Percentiles rank a stretch among this genome's conserved stretches.
Conservation (phyloP, 805 yeast genomes). For the Saccharomycopsis selenospora region DNA sequence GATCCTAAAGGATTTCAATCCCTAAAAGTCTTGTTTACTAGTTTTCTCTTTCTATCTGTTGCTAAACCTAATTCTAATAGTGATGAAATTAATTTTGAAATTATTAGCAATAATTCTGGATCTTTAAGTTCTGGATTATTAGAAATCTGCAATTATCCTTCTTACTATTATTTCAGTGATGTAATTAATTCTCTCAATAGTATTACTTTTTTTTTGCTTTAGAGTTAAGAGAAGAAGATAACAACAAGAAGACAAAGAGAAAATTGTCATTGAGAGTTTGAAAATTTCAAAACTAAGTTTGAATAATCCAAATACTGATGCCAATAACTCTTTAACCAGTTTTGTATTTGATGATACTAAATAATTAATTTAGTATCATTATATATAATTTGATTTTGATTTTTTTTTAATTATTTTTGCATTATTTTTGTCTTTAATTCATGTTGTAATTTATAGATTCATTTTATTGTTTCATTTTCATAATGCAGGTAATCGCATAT, state of each 20-base stretch:
- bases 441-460: too few relatives aligned
- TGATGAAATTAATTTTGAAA: not conserved
- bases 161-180: conserved; percentile 79
- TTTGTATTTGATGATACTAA: not conserved
- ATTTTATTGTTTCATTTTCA: too few relatives aligned
- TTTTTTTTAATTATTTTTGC: too few relatives aligned
- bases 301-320: conserved; percentile 27
- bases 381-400: too few relatives aligned
- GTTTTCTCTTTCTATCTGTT: conserved; percentile 24
- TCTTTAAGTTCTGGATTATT: conserved; percentile 30
- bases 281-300: conserved; percentile 35
- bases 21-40: conserved; percentile 34
- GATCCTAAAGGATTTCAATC: conserved; percentile 47
- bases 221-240: conserved; percentile 46
- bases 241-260: conserved; percentile 28
- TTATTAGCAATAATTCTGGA: conserved; percentile 29
- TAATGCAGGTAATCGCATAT: too few relatives aligned
- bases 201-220: conserved; percentile 50
- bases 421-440: too few relatives aligned
- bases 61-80: not conserved
- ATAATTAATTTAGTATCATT: too few relatives aligned
- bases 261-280: conserved; percentile 29
- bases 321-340: conserved; percentile 5
- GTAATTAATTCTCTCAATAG: conserved; percentile 40
- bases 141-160: conserved; percentile 75